Conservation (phyloP, 2,329 filamentous ascomycete genomes). For the Waltergamsia citrina region DNA sequence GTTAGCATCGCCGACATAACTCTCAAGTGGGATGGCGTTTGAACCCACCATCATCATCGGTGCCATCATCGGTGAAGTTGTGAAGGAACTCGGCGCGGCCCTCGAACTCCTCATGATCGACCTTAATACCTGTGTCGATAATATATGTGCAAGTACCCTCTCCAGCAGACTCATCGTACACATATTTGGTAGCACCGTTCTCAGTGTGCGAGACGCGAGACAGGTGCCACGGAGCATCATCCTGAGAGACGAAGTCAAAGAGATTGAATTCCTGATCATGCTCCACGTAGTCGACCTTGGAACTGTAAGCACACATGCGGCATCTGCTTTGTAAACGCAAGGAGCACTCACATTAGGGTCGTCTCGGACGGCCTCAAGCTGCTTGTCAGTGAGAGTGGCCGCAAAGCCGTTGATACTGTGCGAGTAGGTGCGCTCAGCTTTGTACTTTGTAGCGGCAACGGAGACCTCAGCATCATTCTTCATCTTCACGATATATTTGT, state of each 20-base stretch:
- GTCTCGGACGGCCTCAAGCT: conserved; percentile 9
- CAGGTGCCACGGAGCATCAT: conserved; percentile 14
- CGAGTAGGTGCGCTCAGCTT: conserved; percentile 1
- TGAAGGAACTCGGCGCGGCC: conserved; percentile 13
- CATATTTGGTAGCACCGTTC: conserved; percentile 13
- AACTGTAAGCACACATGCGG: not conserved
- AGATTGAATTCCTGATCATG: conserved; percentile 17
- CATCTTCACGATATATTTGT: conserved; percentile 4
- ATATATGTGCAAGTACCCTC: conserved; percentile 26
- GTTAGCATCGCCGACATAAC: too few species aligned
- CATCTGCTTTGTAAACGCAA: not conserved
- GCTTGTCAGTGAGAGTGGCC: conserved; percentile 8
- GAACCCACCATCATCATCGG: conserved; percentile 7
- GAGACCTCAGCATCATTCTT: conserved; percentile 1
- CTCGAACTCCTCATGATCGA: conserved; percentile 11
- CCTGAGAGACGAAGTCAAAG: conserved; percentile 12
- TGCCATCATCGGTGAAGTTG: conserved; percentile 5
- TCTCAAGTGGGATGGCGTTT: too few species aligned
- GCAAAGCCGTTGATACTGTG: conserved; percentile 10
- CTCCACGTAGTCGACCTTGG: conserved; percentile 19
- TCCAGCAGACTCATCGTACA: conserved; percentile 23
- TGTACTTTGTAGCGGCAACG: conserved; percentile 1
- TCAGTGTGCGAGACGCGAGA: conserved; percentile 9
- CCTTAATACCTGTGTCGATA: conserved; percentile 28
- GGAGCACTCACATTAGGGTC: conserved; percentile 10